phyloP scores from a whole-genome alignment of 345 rosid species.

The Eucalyptus paniculata region DNA sequence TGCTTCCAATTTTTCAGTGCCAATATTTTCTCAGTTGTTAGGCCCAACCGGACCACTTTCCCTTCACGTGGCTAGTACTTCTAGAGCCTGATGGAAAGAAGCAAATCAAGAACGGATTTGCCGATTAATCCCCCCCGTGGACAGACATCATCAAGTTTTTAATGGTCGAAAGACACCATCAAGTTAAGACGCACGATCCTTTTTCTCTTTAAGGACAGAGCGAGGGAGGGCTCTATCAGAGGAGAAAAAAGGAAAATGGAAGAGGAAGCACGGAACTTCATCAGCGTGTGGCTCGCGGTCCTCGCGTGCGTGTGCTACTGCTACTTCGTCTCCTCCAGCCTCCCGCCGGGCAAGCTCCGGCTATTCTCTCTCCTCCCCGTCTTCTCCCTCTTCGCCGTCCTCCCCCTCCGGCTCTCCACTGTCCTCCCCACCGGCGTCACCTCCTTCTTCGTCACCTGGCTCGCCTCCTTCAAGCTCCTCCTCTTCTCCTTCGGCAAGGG shows the following conservation, averaged over 20 bases:
- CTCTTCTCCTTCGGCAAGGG: constrained; percentile 27
- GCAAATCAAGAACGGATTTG: too few relatives aligned
- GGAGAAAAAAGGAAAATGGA: neutral
- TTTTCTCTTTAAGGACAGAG: too few relatives aligned
- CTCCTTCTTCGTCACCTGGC: constrained; percentile 21
- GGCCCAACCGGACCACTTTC: too few relatives aligned
- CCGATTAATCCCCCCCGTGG: too few relatives aligned
- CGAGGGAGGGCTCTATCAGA: neutral
- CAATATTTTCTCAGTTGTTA: too few relatives aligned
- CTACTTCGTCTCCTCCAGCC: constrained; percentile 5
- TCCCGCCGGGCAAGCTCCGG: constrained; percentile 8
- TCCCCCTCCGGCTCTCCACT: constrained; percentile 13
- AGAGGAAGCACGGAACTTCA: constrained; percentile 1
- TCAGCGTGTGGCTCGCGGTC: constrained; percentile 12
- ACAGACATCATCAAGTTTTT: too few relatives aligned
- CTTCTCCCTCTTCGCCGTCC: constrained; percentile 17
- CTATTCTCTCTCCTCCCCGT: constrained; percentile 27
- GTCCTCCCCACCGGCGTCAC: constrained; percentile 4
- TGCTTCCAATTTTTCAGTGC: too few relatives aligned
- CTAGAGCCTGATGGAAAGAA: too few relatives aligned
- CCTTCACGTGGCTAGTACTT: too few relatives aligned
- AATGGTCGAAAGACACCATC: neutral
- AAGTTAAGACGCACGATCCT: neutral
- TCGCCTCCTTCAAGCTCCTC: constrained; percentile 31
- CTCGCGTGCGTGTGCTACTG: constrained; percentile 6